Conservation (phyloP, 2,329 filamentous ascomycete genomes). For the Talaromyces sp. region DNA sequence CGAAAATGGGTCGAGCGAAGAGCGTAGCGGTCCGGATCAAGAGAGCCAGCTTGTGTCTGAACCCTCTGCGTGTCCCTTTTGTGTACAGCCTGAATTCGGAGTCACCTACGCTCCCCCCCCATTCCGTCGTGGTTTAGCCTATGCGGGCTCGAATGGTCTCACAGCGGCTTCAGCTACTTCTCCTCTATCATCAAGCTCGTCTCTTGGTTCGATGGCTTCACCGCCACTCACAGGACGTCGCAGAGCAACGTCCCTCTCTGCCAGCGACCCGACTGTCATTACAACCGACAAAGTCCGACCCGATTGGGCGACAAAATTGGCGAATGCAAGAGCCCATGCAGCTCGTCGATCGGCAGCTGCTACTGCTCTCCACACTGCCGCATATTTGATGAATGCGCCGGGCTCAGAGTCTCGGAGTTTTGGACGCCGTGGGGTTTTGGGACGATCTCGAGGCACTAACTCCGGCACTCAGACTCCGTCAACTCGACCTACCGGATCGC, state of each 20-base stretch:
- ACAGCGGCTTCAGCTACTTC: slow-evolving; percentile 54
- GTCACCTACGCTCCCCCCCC: slow-evolving; percentile 90
- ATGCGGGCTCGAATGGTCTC: slow-evolving; percentile 51
- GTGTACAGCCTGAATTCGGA: slow-evolving; percentile 89
- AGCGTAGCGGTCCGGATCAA: slow-evolving; percentile 23
- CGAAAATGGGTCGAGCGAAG: slow-evolving; percentile 7
- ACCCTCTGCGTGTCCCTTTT: slow-evolving; percentile 89
- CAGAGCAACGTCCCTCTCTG: slow-evolving; percentile 69
- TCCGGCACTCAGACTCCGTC: slow-evolving; percentile 31
- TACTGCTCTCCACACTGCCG: slow-evolving; percentile 89
- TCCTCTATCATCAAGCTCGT: slow-evolving; percentile 83
- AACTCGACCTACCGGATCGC: slow-evolving; percentile 31
- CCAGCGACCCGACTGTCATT: slow-evolving; percentile 78
- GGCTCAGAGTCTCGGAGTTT: slow-evolving; percentile 51
- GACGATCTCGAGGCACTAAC: slow-evolving; percentile 37
- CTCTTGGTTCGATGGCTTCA: slow-evolving; percentile 53
- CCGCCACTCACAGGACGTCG: slow-evolving; percentile 43
- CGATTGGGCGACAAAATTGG: slow-evolving; percentile 89
- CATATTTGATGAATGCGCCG: slow-evolving; percentile 74
- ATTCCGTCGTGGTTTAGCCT: slow-evolving; percentile 78
- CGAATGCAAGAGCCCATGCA: slow-evolving; percentile 77
- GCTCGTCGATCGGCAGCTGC: slow-evolving; percentile 85
- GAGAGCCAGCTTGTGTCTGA: slow-evolving; percentile 76
- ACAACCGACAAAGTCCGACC: slow-evolving; percentile 90
- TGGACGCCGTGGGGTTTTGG: slow-evolving; percentile 54